Base-by-base conservation (phyloP, 2,329 filamentous ascomycete species). In the Lomentospora prolificans region DNA sequence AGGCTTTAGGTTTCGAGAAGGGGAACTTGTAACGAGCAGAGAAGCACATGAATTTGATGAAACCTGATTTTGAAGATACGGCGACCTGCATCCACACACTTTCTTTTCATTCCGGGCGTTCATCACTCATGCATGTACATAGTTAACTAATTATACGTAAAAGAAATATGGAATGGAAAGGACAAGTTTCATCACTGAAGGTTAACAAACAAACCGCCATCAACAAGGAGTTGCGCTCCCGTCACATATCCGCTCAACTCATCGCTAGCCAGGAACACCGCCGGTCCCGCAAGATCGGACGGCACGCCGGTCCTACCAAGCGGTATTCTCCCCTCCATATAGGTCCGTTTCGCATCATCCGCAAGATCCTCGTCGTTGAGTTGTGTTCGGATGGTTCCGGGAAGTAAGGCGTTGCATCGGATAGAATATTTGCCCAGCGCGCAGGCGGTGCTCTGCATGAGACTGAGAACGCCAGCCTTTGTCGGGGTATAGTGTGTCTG, bases 401-500 rank as follows among this genome's bases (percentile, higher is more conserved):
- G 90, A 12, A 95, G 71, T 55, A 95, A 70, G 1, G 90, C 89
- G 67, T 95, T 95, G 67, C 90, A 95, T 54, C 90, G 72, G 55
- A 95, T 90, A 4, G 77, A 75, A 67, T 94, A 80, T 64, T 81
- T 79, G 0, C 90, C 90, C 48, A 95, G 70, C 7, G 90, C 88
- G 31, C 89, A 86, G 0, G 90, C 90, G 36, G 82, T 84, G 60
- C 85, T 89, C 73, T 95, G 90, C 81, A 95, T 94, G 48, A 95
- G 75, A 50, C 82, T 87, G 36, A 89, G 66, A 2, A 95, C 79
- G 2, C 89, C 90, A 0, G 90, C 89, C 70, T 95, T 95, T 14
- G 90, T 95, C 8, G 90, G 88, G 14, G 90, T 95, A 70, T 95
- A 95, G 66, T 95, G 90, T 25, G 82, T 85, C 72, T 95, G 90